A percentile compares a stretch with the other conserved stretches of the same genome.
phyloP scores from a whole-genome alignment of 208 protist genomes.

The Cochliopodium minus region DNA sequence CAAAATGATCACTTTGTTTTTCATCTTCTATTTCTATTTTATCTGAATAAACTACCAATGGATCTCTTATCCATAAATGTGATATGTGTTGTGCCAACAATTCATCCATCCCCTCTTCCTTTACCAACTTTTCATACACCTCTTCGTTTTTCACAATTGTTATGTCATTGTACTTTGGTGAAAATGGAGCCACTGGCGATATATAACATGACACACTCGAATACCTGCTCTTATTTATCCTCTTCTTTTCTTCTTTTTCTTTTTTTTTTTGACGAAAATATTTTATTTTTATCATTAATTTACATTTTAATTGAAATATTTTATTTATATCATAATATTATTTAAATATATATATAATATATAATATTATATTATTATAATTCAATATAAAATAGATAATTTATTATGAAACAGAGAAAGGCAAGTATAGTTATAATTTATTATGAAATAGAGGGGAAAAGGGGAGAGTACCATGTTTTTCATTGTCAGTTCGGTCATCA shows the following conservation, averaged over 20 bases:
- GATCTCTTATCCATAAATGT: conserved; percentile 94
- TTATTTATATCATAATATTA: too few species aligned
- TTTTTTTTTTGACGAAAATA: too few species aligned
- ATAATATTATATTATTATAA: conserved; percentile 10
- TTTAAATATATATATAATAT: too few species aligned
- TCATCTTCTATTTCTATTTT: conserved; percentile 63
- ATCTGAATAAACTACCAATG: conserved; percentile 85
- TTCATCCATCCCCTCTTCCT: conserved; percentile 68
- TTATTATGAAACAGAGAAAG: neutral
- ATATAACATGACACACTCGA: conserved; percentile 79
- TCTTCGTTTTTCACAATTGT: conserved; percentile 56
- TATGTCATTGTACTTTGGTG: conserved; percentile 56
- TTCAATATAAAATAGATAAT: conserved; percentile 4
- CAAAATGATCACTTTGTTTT: conserved; percentile 82
- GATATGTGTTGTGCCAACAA: conserved; percentile 78
- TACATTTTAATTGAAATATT: too few species aligned
- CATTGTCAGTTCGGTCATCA: conserved; percentile 70
- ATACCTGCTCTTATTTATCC: conserved; percentile 85
- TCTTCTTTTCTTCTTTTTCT: conserved; percentile 58
- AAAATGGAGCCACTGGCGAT: conserved; percentile 20
- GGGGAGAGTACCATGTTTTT: conserved; percentile 15
- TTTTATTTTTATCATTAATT: too few species aligned
- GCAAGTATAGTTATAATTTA: neutral
- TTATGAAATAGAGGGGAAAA: neutral
- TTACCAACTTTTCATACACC: conserved; percentile 39